These are phyloP conservation scores for Entoloma clypeatum DNA, from an alignment of 1,284 basidiomycete species.

Conservation along the genomic window DNA sequence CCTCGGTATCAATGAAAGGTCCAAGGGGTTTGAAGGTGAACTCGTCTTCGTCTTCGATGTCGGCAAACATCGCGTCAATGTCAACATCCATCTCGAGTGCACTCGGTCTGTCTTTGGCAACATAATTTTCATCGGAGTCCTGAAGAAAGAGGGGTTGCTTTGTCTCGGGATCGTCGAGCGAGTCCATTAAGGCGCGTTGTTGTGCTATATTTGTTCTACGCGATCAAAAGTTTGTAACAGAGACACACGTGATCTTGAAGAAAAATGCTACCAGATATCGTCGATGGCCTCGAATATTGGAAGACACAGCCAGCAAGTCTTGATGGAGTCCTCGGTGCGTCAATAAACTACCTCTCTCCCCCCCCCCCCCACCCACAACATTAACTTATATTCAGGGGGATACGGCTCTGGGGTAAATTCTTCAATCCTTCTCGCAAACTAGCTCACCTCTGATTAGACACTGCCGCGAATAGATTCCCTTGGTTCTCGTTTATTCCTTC, in stretches of 20 bases:
- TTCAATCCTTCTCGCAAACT: conserved; percentile 14
- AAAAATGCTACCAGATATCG: conserved; percentile 39
- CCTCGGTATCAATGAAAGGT: conserved; percentile 46
- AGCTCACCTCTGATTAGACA: conserved; percentile 45
- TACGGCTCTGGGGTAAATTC: conserved; percentile 64
- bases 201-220: conserved; percentile 32
- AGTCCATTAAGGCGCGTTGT: conserved; percentile 37
- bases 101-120: conserved; percentile 18
- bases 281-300: conserved; percentile 78
- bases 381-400: conserved; percentile 44
- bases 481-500: conserved; percentile 81
- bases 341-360: conserved; percentile 9
- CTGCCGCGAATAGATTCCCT: conserved; percentile 86
- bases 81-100: conserved; percentile 33
- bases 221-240: conserved; percentile 21
- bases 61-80: conserved; percentile 62
- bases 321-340: conserved; percentile 68
- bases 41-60: conserved; percentile 43
- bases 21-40: conserved; percentile 39
- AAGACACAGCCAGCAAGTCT: conserved; percentile 65
- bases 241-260: conserved; percentile 9
- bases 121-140: conserved; percentile 39
- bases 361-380: conserved; percentile 30
- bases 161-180: conserved; percentile 27
- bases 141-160: conserved; percentile 20